Conservation (phyloP, 768 basidiomycete species). For the Candolleomyces aberdarensis region DNA sequence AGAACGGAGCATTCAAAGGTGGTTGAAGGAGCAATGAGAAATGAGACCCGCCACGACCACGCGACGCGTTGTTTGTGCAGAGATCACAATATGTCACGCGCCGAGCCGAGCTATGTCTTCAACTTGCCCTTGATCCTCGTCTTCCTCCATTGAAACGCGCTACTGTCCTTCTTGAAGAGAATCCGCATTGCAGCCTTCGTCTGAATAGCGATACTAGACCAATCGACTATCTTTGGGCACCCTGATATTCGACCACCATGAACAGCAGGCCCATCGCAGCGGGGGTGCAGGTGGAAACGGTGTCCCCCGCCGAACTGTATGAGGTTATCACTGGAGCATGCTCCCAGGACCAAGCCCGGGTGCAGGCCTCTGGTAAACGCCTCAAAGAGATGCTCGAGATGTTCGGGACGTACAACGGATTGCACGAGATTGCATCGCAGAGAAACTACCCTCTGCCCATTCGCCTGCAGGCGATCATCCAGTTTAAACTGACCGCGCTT, state of each 20-base stretch:
- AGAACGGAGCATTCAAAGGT: not conserved
- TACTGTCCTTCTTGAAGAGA: not conserved
- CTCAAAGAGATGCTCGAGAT: slow-evolving; percentile 67
- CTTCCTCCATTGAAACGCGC: not conserved
- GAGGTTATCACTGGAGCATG: slow-evolving; percentile 64
- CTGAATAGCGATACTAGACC: not conserved
- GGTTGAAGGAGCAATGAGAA: not conserved
- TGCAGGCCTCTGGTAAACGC: slow-evolving; percentile 51
- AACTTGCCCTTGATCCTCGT: not conserved
- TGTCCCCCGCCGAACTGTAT: slow-evolving; percentile 63
- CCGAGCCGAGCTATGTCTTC: not conserved
- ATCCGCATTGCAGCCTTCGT: not conserved
- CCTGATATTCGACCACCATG: not conserved
- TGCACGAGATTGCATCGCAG: slow-evolving; percentile 72
- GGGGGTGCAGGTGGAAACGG: slow-evolving; percentile 37
- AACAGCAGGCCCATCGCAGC: slow-evolving; percentile 11
- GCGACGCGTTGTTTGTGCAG: slow-evolving; percentile 35
- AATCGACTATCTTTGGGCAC: not conserved
- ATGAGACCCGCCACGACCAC: slow-evolving; percentile 15
- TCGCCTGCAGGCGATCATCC: slow-evolving; percentile 80
- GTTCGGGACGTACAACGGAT: slow-evolving; percentile 66
- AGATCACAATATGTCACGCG: not conserved
- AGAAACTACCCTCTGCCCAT: slow-evolving; percentile 57
- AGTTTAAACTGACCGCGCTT: slow-evolving; percentile 80
- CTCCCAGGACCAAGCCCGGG: slow-evolving; percentile 63